Evolutionary conservation across 139 green algal species (phyloP).

Genomic region (Coelastrella sp.): DNA sequence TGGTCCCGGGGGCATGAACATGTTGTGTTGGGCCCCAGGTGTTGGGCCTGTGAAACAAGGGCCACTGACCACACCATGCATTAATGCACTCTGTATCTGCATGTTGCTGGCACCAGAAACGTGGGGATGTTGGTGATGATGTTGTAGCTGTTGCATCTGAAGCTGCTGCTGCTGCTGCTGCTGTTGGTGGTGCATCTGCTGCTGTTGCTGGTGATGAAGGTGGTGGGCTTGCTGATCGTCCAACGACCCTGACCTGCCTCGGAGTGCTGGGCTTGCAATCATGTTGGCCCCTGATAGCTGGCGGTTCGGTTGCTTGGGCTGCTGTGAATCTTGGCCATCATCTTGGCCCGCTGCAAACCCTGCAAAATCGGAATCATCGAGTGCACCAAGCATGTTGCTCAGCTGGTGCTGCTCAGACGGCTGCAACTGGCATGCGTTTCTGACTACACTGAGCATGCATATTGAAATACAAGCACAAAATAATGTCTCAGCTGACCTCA

Average conservation of each 20-base stretch:
- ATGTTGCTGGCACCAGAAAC: background rate
- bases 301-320: background rate
- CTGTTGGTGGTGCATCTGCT: slow-evolving; percentile 13
- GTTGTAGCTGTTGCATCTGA: background rate
- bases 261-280: background rate
- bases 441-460: too few relatives aligned
- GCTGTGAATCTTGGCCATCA: slow-evolving; percentile 13
- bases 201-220: slow-evolving; percentile 1
- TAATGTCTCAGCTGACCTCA: too few relatives aligned
- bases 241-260: background rate
- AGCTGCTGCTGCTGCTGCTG: slow-evolving; percentile 14
- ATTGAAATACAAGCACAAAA: too few relatives aligned
- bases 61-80: slow-evolving; percentile 7
- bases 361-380: background rate
- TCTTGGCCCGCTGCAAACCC: background rate
- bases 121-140: slow-evolving; percentile 13
- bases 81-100: slow-evolving; percentile 33
- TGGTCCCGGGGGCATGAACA: slow-evolving; percentile 19
- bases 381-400: too few relatives aligned
- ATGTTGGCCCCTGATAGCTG: slow-evolving; percentile 19
- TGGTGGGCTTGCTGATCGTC: background rate
- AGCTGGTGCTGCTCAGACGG: too few relatives aligned
- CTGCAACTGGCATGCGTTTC: too few relatives aligned
- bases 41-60: background rate
- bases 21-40: background rate